A percentile compares a stretch with the other conserved stretches of the same genome.
These are phyloP conservation scores for Pascua sp. DNA, from an alignment of 1,284 basidiomycete genomes.

Conservation along the genomic window DNA sequence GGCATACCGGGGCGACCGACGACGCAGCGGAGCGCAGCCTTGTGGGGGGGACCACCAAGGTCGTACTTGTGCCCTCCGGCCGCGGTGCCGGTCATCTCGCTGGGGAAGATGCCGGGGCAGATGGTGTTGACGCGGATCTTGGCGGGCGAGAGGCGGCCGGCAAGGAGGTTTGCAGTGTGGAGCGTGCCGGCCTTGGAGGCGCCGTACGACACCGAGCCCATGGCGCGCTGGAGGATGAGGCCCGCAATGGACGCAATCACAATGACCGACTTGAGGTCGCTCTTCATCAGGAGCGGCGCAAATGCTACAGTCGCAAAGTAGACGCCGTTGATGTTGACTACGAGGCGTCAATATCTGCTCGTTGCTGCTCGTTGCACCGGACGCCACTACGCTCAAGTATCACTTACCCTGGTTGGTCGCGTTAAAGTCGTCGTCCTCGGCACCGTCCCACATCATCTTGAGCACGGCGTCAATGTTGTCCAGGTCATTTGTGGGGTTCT, in stretches of 20 bases:
- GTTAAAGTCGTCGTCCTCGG: constrained; percentile 35
- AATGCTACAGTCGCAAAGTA: constrained; percentile 45
- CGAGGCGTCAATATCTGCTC: neutral
- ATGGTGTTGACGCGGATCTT: constrained; percentile 45
- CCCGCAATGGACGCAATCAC: constrained; percentile 46
- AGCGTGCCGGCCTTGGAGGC: constrained; percentile 42
- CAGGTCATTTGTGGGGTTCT: constrained; percentile 27
- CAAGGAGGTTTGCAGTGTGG: constrained; percentile 34
- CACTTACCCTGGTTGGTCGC: constrained; percentile 24
- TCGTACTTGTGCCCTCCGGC: constrained; percentile 23
- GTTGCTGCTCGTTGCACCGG: too few species aligned
- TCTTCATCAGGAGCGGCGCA: constrained; percentile 40
- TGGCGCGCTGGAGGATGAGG: constrained; percentile 34
- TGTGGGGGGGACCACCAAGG: constrained; percentile 19
- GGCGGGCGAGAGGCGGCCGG: constrained; percentile 31
- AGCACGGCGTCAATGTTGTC: constrained; percentile 36
- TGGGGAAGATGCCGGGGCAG: constrained; percentile 38
- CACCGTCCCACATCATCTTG: constrained; percentile 37
- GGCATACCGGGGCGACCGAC: constrained; percentile 40
- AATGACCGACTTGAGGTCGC: constrained; percentile 37
- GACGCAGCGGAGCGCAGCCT: constrained; percentile 33
- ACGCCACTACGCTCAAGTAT: neutral
- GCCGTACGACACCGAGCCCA: constrained; percentile 40
- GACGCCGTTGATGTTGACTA: constrained; percentile 39
- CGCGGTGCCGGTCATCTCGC: constrained; percentile 37